Evolutionary conservation across 129 eudicot species (phyloP).

Genomic region (Tagetes patula): DNA sequence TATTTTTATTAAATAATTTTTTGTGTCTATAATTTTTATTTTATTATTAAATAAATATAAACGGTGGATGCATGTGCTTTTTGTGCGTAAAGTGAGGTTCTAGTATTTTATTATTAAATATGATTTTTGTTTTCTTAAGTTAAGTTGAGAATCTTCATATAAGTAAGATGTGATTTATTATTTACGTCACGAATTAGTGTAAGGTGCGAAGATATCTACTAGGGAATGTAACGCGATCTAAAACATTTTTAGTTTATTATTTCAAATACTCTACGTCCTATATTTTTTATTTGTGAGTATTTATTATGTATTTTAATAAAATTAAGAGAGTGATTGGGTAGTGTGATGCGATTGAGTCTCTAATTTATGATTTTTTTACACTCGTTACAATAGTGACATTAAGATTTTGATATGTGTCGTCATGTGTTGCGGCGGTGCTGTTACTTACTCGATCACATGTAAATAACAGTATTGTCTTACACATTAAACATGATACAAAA

Average conservation of each 20-base stretch:
- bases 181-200: neutral
- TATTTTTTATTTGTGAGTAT: neutral
- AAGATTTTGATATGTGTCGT: too few relatives aligned
- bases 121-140: neutral
- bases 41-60: neutral
- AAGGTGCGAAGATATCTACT: neutral
- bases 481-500: too few relatives aligned
- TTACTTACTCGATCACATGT: too few relatives aligned
- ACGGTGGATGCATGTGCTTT: constrained; percentile 23
- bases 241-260: neutral
- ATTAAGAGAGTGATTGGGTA: too few relatives aligned
- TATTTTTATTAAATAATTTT: neutral
- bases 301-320: too few relatives aligned
- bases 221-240: neutral
- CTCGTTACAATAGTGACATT: too few relatives aligned
- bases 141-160: neutral
- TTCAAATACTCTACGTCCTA: neutral
- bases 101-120: too few relatives aligned
- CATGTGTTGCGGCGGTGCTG: too few relatives aligned
- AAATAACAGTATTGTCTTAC: too few relatives aligned
- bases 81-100: constrained; percentile 18
- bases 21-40: neutral
- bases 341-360: too few relatives aligned
- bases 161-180: neutral
- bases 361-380: too few relatives aligned